Base-by-base conservation (phyloP, 2,329 filamentous ascomycete genomes). In the Pseudocercospora fuligena region DNA sequence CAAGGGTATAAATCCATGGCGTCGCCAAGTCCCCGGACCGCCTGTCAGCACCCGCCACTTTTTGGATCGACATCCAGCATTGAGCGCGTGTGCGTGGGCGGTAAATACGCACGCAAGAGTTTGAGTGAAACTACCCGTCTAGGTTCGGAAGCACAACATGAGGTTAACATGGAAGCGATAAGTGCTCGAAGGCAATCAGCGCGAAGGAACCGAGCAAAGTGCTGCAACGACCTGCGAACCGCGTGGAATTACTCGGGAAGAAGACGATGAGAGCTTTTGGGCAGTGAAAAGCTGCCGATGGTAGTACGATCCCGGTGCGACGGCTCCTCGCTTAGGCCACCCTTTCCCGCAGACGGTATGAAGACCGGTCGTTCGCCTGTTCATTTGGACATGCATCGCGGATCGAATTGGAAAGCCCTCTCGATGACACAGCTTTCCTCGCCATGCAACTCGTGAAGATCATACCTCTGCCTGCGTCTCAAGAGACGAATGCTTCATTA, bases 31-130 rank as follows among this genome's bases (percentile, higher is more conserved):
- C 46, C n/a, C 46, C 46, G 21, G 46, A 49, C 46, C 46, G 46
- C 46, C 16, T 49, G 46, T 63, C 36, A 40, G 58, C 11, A 11
- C 29, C 23, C 33, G 23, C n/a, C 63, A 60, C 61, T 49, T 29
- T 46, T 31, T 51, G 58, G 33, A 36, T 36, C 33, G 33, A 16
- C 33, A 16, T 5, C 33, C 12, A 14, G 33, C 51, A 51, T 51
- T 31, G 53, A 51, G 21, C 40, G 33, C 31, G 40, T 29, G 9
- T 36, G 47, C 36, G 53, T 21, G 33, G 33, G 23, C 40, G 31
- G 9, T 14, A 12, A 14, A 14, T 33, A 2, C 31, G 31, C 11
- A 11, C 31, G 9, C 31, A 14, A 14, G 31, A 33, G 3, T 33
- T 7, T 33, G 31, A 33, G 31, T 33, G 31, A 33, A 36, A 36